phyloP scores from a whole-genome alignment of 176 grass and related monocot genomes.

The Aechmea fasciata region DNA sequence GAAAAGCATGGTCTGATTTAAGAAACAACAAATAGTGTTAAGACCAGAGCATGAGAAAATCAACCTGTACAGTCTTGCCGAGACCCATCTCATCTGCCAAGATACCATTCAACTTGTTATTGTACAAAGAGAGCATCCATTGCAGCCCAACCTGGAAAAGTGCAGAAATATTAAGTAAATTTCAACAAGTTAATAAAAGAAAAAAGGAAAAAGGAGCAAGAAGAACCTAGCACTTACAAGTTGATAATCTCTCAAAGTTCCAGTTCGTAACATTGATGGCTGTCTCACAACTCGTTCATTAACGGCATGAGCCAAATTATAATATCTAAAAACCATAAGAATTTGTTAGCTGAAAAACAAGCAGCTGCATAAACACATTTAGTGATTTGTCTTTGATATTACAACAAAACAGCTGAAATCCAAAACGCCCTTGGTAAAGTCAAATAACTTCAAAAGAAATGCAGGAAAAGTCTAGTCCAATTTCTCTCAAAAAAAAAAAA shows the following conservation, averaged over 20 bases:
- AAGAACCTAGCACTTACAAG: slow-evolving; percentile 38
- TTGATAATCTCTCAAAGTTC: slow-evolving; percentile 98
- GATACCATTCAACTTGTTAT: slow-evolving; percentile 99
- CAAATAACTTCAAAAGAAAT: background rate
- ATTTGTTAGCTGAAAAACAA: background rate
- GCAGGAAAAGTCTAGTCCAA: background rate
- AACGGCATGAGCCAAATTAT: slow-evolving; percentile 95
- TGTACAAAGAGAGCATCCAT: slow-evolving; percentile 99
- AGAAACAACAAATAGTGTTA: background rate
- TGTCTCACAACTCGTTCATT: slow-evolving; percentile 81
- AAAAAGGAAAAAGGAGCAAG: background rate
- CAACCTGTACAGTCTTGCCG: slow-evolving; percentile 96
- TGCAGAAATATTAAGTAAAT: slow-evolving; percentile 16
- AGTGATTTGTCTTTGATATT: background rate
- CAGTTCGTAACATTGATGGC: slow-evolving; percentile 73
- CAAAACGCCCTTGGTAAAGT: background rate
- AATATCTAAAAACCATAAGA: slow-evolving; percentile 53
- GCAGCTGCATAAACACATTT: slow-evolving; percentile 10
- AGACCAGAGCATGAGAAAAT: slow-evolving; percentile 20
- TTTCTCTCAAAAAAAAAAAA: background rate
- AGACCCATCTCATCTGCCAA: slow-evolving; percentile 99
- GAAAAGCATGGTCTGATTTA: background rate
- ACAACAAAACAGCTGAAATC: background rate
- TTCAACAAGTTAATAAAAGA: background rate
- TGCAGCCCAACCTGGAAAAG: slow-evolving; percentile 80